A percentile compares a stretch with the other conserved stretches of the same genome.
phyloP scores from a whole-genome alignment of 2,329 filamentous ascomycete genomes.

The Colletotrichum sp. region DNA sequence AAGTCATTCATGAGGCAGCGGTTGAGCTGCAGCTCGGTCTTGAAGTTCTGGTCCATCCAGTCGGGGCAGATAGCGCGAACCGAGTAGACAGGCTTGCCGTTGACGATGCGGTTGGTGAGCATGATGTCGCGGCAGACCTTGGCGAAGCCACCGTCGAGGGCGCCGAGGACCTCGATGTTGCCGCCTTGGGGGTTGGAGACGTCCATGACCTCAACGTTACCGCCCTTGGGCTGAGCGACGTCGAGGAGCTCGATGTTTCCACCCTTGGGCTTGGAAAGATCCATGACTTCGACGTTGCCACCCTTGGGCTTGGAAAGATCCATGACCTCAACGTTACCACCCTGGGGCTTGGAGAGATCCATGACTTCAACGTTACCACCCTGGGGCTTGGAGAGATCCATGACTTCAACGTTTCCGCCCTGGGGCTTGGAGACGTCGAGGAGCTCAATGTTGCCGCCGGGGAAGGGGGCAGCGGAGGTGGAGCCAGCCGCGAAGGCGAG shows the following conservation, averaged over 20 bases:
- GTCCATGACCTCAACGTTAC: not conserved
- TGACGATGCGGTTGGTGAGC: not conserved
- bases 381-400: not conserved
- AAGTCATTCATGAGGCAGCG: conserved; percentile 15
- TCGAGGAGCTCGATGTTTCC: not conserved
- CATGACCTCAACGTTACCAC: not conserved
- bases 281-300: not conserved
- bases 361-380: not conserved
- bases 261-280: not conserved
- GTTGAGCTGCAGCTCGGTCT: conserved; percentile 15
- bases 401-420: not conserved
- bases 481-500: not conserved
- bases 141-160: not conserved
- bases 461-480: not conserved
- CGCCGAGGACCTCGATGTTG: not conserved
- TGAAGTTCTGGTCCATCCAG: not conserved
- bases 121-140: not conserved
- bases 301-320: not conserved
- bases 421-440: not conserved
- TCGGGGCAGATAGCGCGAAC: conserved; percentile 3
- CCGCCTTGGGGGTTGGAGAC: not conserved
- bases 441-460: not conserved
- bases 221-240: not conserved
- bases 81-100: conserved; percentile 1
- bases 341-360: not conserved